These are phyloP conservation scores for Albatrellus ellisii DNA, from an alignment of 768 basidiomycete species.

Conservation along the genomic window DNA sequence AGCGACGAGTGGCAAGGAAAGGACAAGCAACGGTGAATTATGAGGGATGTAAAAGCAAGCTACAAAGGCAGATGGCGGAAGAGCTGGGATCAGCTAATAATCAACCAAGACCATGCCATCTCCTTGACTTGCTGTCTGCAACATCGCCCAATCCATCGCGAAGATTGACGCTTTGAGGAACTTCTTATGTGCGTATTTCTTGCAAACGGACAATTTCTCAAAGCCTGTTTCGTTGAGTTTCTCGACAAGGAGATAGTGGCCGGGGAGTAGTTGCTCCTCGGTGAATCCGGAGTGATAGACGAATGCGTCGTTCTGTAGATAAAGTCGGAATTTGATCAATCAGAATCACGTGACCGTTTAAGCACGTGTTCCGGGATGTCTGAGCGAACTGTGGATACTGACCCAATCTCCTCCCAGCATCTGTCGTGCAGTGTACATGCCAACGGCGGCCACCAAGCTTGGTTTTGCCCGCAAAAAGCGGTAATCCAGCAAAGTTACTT, in stretches of 20 bases:
- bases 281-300: constrained; percentile 89
- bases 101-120: constrained; percentile 13
- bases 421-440: constrained; percentile 90
- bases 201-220: constrained; percentile 76
- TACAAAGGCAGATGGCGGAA: constrained; percentile 5
- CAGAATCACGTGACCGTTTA: constrained; percentile 14
- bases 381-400: constrained; percentile 25
- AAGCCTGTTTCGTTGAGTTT: constrained; percentile 74
- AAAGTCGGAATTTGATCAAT: constrained; percentile 21
- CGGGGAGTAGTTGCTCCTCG: constrained; percentile 74
- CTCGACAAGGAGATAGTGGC: constrained; percentile 72
- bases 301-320: constrained; percentile 70
- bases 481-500: constrained; percentile 87
- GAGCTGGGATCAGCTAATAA: not conserved
- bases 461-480: constrained; percentile 91
- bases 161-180: constrained; percentile 86
- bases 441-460: constrained; percentile 85
- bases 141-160: constrained; percentile 63
- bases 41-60: constrained; percentile 5
- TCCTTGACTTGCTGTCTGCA: constrained; percentile 14
- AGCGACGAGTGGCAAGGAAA: constrained; percentile 11
- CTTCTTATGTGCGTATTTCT: constrained; percentile 96
- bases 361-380: constrained; percentile 9
- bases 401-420: constrained; percentile 98
- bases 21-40: constrained; percentile 7